Evolutionary conservation across 2,329 filamentous ascomycete species (phyloP), one percentile per base, ranked within the genome.

Genomic region (Helicocarpus griseus): DNA sequence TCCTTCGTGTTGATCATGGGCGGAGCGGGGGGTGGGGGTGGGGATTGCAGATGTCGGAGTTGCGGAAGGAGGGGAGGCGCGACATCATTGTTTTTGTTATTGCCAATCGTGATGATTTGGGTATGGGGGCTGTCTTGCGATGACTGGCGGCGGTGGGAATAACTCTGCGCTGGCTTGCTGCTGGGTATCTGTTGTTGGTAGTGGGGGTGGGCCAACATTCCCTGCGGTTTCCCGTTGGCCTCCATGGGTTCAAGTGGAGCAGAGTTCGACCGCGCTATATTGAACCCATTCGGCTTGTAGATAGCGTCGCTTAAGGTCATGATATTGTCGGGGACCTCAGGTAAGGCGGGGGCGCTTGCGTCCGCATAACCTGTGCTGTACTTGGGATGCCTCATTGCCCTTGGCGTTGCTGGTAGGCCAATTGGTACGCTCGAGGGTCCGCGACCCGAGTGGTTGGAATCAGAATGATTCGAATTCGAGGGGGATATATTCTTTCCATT

Each of bases 331-430:
- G 83, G 81, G 28, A 81, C 73, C 52, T 76, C 71, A 28, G 78
- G 75, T 9, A 81, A 73, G n/a, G 75, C 73, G 22, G 78, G 78
- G 22, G 75, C 72, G 29, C 67, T 65, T 14, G 77, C 73, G 31
- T 71, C 67, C 41, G 75, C 71, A 31, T 59, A 54, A 47, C 62
- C 62, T 41, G 59, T 61, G 65, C 77, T 77, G 58, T 91, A 82
- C 40, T 87, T 82, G 1, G 81, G 79, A 64, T 94, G 82, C 19
- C 86, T 81, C 89, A 96, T 95, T 1, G 89, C 89, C 70, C 88
- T 84, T 28, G 91, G 90, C 0, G 90, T 96, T 2, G 89, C 88
- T 13, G 91, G 89, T n/a, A 95, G 77, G 0, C 89, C 90, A 48
- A 91, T 78, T 5, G 79, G 77, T 1, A 62, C 63, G 1, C 72